phyloP scores from a whole-genome alignment of 345 rosid genomes.

The Syzygium oleosum region DNA sequence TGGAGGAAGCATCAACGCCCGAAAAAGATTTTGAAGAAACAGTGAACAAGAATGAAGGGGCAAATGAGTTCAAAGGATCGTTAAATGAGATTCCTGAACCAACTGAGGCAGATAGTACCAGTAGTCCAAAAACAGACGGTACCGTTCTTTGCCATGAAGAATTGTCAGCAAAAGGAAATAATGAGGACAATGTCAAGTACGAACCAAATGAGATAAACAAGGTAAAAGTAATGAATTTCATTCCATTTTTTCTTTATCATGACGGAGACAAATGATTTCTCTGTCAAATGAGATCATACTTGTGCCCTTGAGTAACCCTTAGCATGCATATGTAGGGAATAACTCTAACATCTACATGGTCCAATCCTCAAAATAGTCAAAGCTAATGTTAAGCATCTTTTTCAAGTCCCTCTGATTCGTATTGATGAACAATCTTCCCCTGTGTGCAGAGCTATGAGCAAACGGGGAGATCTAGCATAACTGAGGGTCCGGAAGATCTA shows the following conservation, averaged over 20 bases:
- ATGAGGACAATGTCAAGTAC: background rate
- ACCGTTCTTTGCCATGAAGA: background rate
- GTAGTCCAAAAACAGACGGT: background rate
- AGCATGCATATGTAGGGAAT: background rate
- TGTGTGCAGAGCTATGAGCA: background rate
- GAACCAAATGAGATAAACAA: background rate
- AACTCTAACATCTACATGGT: background rate
- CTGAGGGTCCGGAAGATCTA: background rate
- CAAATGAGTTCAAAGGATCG: background rate
- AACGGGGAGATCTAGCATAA: background rate
- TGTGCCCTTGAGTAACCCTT: background rate
- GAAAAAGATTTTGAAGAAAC: background rate
- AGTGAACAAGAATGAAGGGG: background rate
- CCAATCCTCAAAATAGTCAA: background rate
- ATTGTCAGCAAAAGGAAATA: background rate
- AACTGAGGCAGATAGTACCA: background rate
- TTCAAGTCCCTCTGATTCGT: background rate
- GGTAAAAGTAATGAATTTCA: background rate
- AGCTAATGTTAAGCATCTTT: background rate
- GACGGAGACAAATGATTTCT: background rate
- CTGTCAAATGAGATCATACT: background rate
- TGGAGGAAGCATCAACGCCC: background rate
- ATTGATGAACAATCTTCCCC: background rate
- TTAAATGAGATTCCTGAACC: background rate
- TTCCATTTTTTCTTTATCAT: background rate